phyloP scores from a whole-genome alignment of 768 basidiomycete species.

The Kwoniella shandongensis region DNA sequence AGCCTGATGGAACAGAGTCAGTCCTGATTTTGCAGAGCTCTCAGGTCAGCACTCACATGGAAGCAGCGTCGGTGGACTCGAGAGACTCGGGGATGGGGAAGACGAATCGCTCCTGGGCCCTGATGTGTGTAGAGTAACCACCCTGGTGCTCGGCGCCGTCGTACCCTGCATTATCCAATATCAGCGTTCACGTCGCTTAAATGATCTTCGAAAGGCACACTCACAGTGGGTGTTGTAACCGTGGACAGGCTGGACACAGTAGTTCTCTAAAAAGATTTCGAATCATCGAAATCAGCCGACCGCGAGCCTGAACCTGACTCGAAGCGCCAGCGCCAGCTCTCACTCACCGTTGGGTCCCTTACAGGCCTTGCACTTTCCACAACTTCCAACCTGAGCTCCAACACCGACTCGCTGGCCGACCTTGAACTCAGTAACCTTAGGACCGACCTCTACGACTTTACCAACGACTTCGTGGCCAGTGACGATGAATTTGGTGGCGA shows the following conservation, averaged over 20 bases:
- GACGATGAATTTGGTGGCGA: slow-evolving; percentile 44
- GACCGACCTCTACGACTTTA: slow-evolving; percentile 50
- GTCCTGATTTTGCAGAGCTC: neutral
- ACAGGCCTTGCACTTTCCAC: slow-evolving; percentile 59
- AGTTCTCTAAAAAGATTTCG: slow-evolving; percentile 35
- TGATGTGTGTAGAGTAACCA: slow-evolving; percentile 60
- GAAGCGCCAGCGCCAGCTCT: neutral
- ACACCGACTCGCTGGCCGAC: slow-evolving; percentile 64
- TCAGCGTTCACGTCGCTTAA: neutral
- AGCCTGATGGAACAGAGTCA: slow-evolving; percentile 51
- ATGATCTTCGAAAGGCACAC: slow-evolving; percentile 1
- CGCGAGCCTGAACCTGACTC: neutral
- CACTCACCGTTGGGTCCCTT: slow-evolving; percentile 57
- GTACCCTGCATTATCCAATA: slow-evolving; percentile 23
- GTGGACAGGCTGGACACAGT: slow-evolving; percentile 44
- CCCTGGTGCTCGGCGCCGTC: slow-evolving; percentile 54
- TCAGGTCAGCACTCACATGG: slow-evolving; percentile 55
- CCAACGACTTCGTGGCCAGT: slow-evolving; percentile 53
- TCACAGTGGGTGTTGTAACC: slow-evolving; percentile 48
- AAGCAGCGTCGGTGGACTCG: slow-evolving; percentile 61
- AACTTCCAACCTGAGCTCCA: slow-evolving; percentile 61
- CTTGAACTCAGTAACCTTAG: slow-evolving; percentile 49
- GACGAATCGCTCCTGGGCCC: slow-evolving; percentile 59
- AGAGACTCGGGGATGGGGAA: slow-evolving; percentile 63
- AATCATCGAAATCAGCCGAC: slow-evolving; percentile 4